phyloP scores from a whole-genome alignment of 306 rosid species.

The Fragaria iinumae region DNA sequence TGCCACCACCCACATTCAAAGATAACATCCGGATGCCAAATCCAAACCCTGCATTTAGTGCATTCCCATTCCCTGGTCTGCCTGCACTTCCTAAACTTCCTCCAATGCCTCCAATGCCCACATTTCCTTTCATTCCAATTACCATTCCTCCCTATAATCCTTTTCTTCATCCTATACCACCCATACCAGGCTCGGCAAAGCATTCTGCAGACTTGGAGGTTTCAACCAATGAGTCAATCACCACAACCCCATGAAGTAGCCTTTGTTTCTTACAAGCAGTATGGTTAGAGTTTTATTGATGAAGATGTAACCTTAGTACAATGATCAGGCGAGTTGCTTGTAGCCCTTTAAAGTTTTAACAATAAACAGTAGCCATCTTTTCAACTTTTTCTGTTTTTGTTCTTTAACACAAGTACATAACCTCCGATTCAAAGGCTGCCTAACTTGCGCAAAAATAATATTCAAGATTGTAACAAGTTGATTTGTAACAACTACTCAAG shows the following conservation, averaged over 20 bases:
- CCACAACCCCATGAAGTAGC: not conserved
- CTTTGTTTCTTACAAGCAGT: not conserved
- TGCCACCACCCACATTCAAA: not conserved
- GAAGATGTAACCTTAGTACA: not conserved
- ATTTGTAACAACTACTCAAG: not conserved
- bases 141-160: not conserved
- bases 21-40: not conserved
- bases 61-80: not conserved
- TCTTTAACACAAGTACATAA: not conserved
- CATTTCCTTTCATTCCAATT: constrained; percentile 4
- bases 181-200: not conserved
- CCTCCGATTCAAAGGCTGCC: not conserved
- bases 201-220: not conserved
- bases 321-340: not conserved
- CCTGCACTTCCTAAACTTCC: constrained; percentile 9
- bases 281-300: not conserved
- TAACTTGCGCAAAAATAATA: not conserved
- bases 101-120: constrained; percentile 15
- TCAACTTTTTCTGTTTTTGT: not conserved
- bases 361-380: not conserved
- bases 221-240: not conserved
- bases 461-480: not conserved
- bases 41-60: not conserved
- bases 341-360: not conserved
- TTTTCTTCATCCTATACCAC: constrained; percentile 2